Base-by-base conservation (phyloP, 2,329 filamentous ascomycete species). In the Colletotrichum agaves region DNA sequence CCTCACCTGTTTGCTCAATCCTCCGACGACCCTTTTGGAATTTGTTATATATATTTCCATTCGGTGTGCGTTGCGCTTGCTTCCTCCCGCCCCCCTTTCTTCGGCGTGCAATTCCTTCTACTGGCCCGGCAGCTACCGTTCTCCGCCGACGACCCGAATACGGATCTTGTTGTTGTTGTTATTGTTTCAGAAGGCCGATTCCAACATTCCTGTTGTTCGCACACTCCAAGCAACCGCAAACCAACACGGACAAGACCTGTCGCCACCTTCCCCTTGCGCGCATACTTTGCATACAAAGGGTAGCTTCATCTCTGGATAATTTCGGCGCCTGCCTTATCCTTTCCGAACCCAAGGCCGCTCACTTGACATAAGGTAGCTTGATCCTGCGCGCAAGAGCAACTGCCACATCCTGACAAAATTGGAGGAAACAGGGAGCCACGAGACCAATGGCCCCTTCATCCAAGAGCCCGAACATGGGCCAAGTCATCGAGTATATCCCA, bases 401-500 rank as follows among this genome's bases (percentile, higher is more conserved):
- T 37, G 53, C 61, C 61, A 35, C 35, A 13, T 35, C 41, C 19
- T 44, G 11, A 59, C n/a, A 55, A 2, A 19, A 21, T 53, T 41
- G 47, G 33, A 60, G 65, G 65, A 49, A 56, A 55, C 53, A 31
- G 35, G 58, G 53, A 56, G 53, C 49, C 53, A 21, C 61, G 44
- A 67, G 50, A 52, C 74, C 74, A 74, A 88, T 87, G 85, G 82
- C 83, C 71, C 84, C 84, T 79, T 83, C 84, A 71, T 81, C 78
- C 72, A 76, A 78, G 78, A 80, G 78, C 76, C 75, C 87, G 78
- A 92, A 89, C 80, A 88, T 93, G 82, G 94, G 93, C 70, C 93
- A 97, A 83, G 90, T 97, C 74, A 94, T 98, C 77, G 94, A 98
- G 84, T 98, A 97, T 81, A 97, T 98, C 75, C 92, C 94, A 84